Base-by-base conservation (phyloP, 2,329 filamentous ascomycete genomes). In the Fusarium sacchari region DNA sequence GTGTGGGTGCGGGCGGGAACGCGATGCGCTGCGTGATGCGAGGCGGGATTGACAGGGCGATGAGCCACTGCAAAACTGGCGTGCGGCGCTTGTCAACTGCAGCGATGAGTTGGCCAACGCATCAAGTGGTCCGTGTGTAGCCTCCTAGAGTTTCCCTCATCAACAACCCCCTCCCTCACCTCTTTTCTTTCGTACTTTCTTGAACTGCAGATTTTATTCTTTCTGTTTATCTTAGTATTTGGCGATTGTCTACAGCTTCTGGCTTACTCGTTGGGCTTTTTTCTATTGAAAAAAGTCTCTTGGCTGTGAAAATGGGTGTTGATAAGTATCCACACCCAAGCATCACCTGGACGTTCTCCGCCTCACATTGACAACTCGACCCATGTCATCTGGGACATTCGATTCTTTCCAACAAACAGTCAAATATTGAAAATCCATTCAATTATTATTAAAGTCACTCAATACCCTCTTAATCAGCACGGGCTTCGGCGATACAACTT, bases 71-170 rank as follows among this genome's bases (percentile, higher is more conserved):
- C 70, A 73, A 73, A 73, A 72, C 65, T 65, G 70, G 70, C 65
- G 70, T 73, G 71, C 77, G 77, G 77, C 77, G 76, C 78, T 79
- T 80, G 79, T 77, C 77, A 78, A 79, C 80, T 91, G 81, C 81
- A 83, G 73, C 80, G 80, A 82, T 83, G 81, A 81, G 81, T 80
- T 83, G 81, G 81, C 81, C 81, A 83, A 82, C 81, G 80, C 81
- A 82, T 81, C 80, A 82, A 81, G 81, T 83, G 82, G 81, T 80
- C 81, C 82, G 80, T 82, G 81, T 82, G 80, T 81, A 82, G 81
- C 80, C 77, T 76, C 70, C 73, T 67, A 76, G 71, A 72, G 67
- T 64, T 71, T 73, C 73, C 69, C 74, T 78, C 74, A 77, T 78
- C 74, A 77, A 77, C 77, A 72, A 61, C 60, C 68, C 75, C 75